A percentile compares a stretch with the other conserved stretches of the same genome.
phyloP scores from a whole-genome alignment of 139 green algal species.

The Eudorina sp. region DNA sequence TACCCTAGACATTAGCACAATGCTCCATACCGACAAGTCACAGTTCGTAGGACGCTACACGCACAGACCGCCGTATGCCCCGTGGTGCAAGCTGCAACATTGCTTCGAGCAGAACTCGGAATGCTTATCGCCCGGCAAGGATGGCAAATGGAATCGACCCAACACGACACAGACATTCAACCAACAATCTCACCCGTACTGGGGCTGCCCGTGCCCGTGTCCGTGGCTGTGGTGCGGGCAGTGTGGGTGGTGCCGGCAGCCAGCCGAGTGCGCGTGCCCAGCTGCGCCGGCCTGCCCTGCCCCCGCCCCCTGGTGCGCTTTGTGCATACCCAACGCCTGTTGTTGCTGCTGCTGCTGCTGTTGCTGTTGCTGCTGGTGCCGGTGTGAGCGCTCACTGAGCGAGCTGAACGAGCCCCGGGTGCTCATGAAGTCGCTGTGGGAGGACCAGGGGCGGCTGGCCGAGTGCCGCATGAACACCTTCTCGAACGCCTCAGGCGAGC shows the following conservation, averaged over 20 bases:
- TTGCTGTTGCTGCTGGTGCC: slow-evolving; percentile 38
- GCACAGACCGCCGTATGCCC: too few species aligned
- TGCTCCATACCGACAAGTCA: too few species aligned
- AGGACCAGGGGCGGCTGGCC: slow-evolving; percentile 48
- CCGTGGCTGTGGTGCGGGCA: slow-evolving; percentile 37
- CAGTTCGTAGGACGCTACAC: too few species aligned
- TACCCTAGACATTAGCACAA: too few species aligned
- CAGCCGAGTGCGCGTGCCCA: slow-evolving; percentile 14
- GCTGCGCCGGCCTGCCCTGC: neutral
- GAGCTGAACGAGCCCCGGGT: slow-evolving; percentile 71
- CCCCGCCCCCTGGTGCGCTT: slow-evolving; percentile 34
- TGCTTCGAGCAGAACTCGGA: too few species aligned
- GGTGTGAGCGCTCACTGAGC: slow-evolving; percentile 54
- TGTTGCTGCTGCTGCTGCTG: slow-evolving; percentile 33
- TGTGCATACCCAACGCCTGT: slow-evolving; percentile 37
- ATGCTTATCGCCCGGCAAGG: too few species aligned
- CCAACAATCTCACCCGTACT: slow-evolving; percentile 11
- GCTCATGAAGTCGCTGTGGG: slow-evolving; percentile 69
- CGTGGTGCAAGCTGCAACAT: too few species aligned
- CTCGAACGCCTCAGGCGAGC: slow-evolving; percentile 48
- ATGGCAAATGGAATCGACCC: neutral
- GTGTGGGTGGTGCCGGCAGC: slow-evolving; percentile 39
- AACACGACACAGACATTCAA: neutral
- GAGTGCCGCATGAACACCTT: slow-evolving; percentile 55
- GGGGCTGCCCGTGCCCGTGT: neutral